Conservation (phyloP, 805 yeast species). For the Saturnispora kantuleensis region DNA sequence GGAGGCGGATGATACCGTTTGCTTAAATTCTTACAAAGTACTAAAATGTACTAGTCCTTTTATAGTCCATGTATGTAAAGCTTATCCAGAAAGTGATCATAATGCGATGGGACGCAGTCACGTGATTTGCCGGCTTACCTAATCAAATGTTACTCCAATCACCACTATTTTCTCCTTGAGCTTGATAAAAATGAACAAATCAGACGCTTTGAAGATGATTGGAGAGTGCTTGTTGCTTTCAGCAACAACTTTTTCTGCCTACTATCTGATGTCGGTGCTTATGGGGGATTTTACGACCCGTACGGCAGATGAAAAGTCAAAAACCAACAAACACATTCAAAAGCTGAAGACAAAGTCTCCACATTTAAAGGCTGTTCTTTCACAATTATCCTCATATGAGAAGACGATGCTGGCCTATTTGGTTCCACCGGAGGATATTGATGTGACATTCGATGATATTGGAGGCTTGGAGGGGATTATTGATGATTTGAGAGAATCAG, state of each 20-base stretch:
- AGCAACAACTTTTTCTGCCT: slow-evolving; percentile 46
- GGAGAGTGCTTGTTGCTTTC: slow-evolving; percentile 60
- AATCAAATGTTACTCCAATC: too few species aligned
- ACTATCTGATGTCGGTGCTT: slow-evolving; percentile 31
- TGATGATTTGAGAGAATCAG: slow-evolving; percentile 80
- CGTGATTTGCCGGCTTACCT: too few species aligned
- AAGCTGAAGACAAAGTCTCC: slow-evolving; percentile 55
- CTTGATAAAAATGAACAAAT: slow-evolving; percentile 39
- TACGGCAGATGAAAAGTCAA: slow-evolving; percentile 51
- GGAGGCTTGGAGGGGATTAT: slow-evolving; percentile 83
- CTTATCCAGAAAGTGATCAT: too few species aligned
- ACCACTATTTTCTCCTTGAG: too few species aligned
- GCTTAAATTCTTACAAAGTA: too few species aligned
- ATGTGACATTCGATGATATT: slow-evolving; percentile 66
- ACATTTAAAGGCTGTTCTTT: slow-evolving; percentile 40
- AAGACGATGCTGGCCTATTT: slow-evolving; percentile 65
- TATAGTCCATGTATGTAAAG: too few species aligned
- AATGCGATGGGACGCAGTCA: too few species aligned
- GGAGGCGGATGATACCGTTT: too few species aligned
- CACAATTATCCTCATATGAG: slow-evolving; percentile 49
- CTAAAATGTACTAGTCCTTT: too few species aligned
- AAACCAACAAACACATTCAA: slow-evolving; percentile 46
- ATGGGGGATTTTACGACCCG: slow-evolving; percentile 28
- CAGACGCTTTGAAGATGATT: slow-evolving; percentile 62
- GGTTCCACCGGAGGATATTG: slow-evolving; percentile 76